Evolutionary conservation across 129 eudicot species (phyloP).

Genomic region (Erigeron canadensis): DNA sequence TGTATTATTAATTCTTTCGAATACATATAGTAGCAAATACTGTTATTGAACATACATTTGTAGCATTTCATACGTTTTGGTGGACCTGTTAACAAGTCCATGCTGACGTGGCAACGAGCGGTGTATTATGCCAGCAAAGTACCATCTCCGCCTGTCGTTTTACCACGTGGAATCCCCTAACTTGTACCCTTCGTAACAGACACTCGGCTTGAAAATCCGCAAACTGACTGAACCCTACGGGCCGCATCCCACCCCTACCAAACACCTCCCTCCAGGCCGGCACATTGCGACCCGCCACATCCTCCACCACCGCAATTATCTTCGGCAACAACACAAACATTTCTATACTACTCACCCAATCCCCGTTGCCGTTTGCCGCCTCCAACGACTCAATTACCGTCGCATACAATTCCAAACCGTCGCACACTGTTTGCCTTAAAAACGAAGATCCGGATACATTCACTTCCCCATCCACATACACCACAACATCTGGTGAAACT

Average conservation of each 20-base stretch:
- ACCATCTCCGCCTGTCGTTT: slow-evolving; percentile 82
- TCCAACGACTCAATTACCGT: slow-evolving; percentile 74
- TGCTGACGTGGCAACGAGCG: slow-evolving; percentile 83
- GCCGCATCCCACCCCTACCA: slow-evolving; percentile 29
- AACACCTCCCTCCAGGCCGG: slow-evolving; percentile 39
- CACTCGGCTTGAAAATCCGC: slow-evolving; percentile 41
- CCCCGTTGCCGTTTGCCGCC: slow-evolving; percentile 53
- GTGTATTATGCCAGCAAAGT: slow-evolving; percentile 96
- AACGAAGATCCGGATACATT: slow-evolving; percentile 47
- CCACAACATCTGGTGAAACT: slow-evolving; percentile 62
- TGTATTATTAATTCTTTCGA: neutral
- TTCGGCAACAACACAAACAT: slow-evolving; percentile 68
- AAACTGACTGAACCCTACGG: slow-evolving; percentile 33
- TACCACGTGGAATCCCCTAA: slow-evolving; percentile 84
- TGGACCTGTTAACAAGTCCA: slow-evolving; percentile 57
- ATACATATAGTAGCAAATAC: neutral
- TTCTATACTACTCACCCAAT: slow-evolving; percentile 77
- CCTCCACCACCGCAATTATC: slow-evolving; percentile 31
- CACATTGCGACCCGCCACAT: slow-evolving; percentile 21
- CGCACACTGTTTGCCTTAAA: slow-evolving; percentile 59
- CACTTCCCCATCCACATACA: slow-evolving; percentile 64
- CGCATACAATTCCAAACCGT: slow-evolving; percentile 76
- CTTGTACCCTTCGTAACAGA: slow-evolving; percentile 65
- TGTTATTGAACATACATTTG: no score
- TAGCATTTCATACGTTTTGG: no score